Percentiles rank a stretch among this genome's conserved stretches.
These are phyloP conservation scores for Clarireedia homoeocarpa DNA, from an alignment of 2,329 filamentous ascomycete genomes.

Conservation along the genomic window DNA sequence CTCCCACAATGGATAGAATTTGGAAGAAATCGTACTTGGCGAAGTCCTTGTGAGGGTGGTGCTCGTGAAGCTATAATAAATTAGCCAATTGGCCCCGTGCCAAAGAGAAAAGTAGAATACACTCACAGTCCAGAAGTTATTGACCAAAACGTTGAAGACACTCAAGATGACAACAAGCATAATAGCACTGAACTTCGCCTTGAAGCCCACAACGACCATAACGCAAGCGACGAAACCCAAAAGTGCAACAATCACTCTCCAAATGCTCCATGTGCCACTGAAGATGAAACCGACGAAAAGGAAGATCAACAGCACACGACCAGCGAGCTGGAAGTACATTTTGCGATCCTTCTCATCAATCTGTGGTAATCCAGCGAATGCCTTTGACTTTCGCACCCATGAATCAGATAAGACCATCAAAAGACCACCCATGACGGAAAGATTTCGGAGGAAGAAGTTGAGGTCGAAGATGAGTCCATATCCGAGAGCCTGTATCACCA, in stretches of 20 bases:
- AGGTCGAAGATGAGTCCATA: constrained; percentile 98
- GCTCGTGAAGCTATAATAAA: constrained; percentile 69
- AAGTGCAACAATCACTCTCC: constrained; percentile 75
- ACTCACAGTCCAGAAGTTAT: constrained; percentile 99
- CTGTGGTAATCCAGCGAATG: constrained; percentile 85
- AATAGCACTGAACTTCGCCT: constrained; percentile 97
- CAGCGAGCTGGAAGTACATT: constrained; percentile 99
- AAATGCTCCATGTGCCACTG: constrained; percentile 85
- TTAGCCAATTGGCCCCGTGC: constrained; percentile 18
- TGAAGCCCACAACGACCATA: constrained; percentile 99
- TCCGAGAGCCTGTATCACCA: constrained; percentile 86
- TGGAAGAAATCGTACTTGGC: constrained; percentile 99
- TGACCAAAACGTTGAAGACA: constrained; percentile 93
- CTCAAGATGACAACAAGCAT: constrained; percentile 92
- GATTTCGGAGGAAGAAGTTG: constrained; percentile 99
- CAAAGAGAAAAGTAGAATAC: not conserved
- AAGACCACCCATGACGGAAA: constrained; percentile 93
- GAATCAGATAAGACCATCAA: constrained; percentile 98
- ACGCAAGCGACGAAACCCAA: constrained; percentile 86
- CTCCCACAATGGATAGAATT: constrained; percentile 95
- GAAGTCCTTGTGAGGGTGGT: constrained; percentile 99
- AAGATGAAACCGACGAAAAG: constrained; percentile 96
- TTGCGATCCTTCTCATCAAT: constrained; percentile 99
- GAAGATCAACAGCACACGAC: constrained; percentile 92
- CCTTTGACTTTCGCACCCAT: constrained; percentile 96